Evolutionary conservation across 768 basidiomycete species (phyloP).

Genomic region (Butyriboletus loyo): DNA sequence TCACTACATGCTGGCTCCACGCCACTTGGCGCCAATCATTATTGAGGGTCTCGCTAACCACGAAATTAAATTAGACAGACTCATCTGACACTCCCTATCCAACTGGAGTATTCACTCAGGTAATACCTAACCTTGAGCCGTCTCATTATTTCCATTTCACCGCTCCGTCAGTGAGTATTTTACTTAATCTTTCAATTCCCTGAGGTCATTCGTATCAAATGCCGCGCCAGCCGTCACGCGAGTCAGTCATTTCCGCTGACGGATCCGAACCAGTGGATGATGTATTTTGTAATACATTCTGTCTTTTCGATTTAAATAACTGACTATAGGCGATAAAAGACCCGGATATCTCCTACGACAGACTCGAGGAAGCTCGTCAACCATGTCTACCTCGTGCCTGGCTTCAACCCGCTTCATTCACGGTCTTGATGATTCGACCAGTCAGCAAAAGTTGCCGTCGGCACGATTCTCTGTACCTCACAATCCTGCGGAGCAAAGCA

Average conservation of each 20-base stretch:
- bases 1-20: neutral
- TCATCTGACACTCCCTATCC: no score
- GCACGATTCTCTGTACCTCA: neutral
- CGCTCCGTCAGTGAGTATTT: neutral
- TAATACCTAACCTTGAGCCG: no score
- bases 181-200: neutral
- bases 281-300: neutral
- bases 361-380: neutral
- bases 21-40: neutral
- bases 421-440: neutral
- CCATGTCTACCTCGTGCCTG: neutral
- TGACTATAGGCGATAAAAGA: neutral
- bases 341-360: neutral
- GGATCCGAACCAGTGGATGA: neutral
- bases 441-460: neutral
- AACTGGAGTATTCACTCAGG: no score
- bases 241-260: neutral
- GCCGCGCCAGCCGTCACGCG: neutral
- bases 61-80: no score
- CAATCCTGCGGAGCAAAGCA: neutral
- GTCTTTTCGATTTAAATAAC: neutral
- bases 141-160: neutral
- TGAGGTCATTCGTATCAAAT: neutral
- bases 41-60: no score
- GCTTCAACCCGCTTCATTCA: neutral